phyloP scores from a whole-genome alignment of 1,139 yeast species.

The Candida buenavistaensis region DNA sequence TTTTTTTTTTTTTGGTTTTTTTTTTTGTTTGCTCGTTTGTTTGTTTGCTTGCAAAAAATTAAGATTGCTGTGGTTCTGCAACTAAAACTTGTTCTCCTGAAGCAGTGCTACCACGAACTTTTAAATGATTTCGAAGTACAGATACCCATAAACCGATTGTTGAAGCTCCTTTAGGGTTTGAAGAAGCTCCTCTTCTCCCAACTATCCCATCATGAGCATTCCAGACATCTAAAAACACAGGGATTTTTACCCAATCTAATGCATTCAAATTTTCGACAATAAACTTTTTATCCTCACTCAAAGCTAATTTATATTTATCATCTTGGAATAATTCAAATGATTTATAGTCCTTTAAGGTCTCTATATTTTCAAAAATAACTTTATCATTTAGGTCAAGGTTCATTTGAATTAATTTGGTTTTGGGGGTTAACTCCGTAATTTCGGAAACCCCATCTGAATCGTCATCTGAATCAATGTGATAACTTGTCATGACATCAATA shows the following conservation, averaged over 20 bases:
- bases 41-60: not conserved
- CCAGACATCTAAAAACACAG: slow-evolving; percentile 62
- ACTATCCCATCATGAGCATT: slow-evolving; percentile 76
- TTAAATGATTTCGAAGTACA: slow-evolving; percentile 37
- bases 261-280: slow-evolving; percentile 53
- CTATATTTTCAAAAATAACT: slow-evolving; percentile 19
- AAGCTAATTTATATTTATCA: slow-evolving; percentile 29
- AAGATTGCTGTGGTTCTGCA: not conserved
- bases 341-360: slow-evolving; percentile 21
- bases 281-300: slow-evolving; percentile 39
- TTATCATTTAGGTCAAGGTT: slow-evolving; percentile 29
- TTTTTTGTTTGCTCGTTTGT: slow-evolving; percentile 1
- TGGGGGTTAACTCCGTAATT: not conserved
- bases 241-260: slow-evolving; percentile 65
- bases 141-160: slow-evolving; percentile 54
- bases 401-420: slow-evolving; percentile 17
- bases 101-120: slow-evolving; percentile 5
- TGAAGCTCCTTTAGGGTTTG: slow-evolving; percentile 56
- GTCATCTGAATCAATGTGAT: slow-evolving; percentile 6
- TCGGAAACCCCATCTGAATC: slow-evolving; percentile 16
- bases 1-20: too few relatives aligned
- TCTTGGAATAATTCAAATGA: slow-evolving; percentile 30
- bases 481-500: slow-evolving; percentile 2
- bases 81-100: not conserved
- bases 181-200: slow-evolving; percentile 61